Conservation (phyloP, 2,329 filamentous ascomycete species). For the Grosmannia clavigera region DNA sequence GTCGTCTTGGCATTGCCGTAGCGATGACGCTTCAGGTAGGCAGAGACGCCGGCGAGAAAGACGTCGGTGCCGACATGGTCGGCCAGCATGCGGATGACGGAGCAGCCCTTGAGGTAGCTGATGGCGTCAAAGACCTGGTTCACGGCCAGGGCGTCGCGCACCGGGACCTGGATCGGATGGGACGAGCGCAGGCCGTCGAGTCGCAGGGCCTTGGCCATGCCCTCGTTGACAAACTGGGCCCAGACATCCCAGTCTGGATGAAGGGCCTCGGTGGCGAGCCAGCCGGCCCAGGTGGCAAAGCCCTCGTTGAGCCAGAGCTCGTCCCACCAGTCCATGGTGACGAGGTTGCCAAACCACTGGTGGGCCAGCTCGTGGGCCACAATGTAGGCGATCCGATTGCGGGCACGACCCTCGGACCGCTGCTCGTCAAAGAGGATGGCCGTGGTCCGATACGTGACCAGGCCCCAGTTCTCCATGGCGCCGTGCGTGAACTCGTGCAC, state of each 20-base stretch:
- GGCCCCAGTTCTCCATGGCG: slow-evolving; percentile 93
- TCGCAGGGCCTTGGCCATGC: slow-evolving; percentile 80
- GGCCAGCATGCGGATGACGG: slow-evolving; percentile 91
- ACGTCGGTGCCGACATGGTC: slow-evolving; percentile 76
- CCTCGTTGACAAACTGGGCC: slow-evolving; percentile 94
- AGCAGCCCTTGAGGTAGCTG: slow-evolving; percentile 92
- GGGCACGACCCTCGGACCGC: slow-evolving; percentile 79
- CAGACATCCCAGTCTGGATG: slow-evolving; percentile 97
- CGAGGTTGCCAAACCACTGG: slow-evolving; percentile 96
- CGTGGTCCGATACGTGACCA: slow-evolving; percentile 92
- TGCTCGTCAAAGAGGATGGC: slow-evolving; percentile 93
- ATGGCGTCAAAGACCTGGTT: slow-evolving; percentile 98
- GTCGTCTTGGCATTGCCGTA: slow-evolving; percentile 86
- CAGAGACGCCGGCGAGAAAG: slow-evolving; percentile 81
- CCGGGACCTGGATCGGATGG: slow-evolving; percentile 92
- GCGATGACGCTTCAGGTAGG: slow-evolving; percentile 77
- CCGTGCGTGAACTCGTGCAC: slow-evolving; percentile 84
- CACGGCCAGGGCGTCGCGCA: slow-evolving; percentile 85
- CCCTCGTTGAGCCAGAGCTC: slow-evolving; percentile 95
- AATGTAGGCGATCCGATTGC: slow-evolving; percentile 90
- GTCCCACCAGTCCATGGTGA: slow-evolving; percentile 99
- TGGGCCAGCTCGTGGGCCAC: slow-evolving; percentile 97
- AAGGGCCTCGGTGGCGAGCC: slow-evolving; percentile 80
- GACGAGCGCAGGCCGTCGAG: slow-evolving; percentile 84
- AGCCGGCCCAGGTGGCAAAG: slow-evolving; percentile 97